Base-by-base conservation (phyloP, 2,329 filamentous ascomycete species). In the Spiromastix sp. region DNA sequence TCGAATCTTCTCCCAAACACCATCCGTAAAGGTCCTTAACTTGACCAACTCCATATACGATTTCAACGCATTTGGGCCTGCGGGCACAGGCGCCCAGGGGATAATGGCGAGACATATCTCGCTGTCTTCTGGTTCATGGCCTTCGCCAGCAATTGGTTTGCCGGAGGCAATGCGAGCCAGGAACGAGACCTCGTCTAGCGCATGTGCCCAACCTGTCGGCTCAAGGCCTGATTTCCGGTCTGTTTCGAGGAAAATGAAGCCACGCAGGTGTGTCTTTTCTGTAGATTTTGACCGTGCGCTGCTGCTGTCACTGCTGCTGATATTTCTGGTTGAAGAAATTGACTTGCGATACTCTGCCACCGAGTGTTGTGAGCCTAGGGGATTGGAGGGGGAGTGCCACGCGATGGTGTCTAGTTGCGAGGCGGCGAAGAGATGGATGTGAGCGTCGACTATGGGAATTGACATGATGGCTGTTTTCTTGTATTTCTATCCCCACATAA, bases 391-490 rank as follows among this genome's bases (percentile, higher is more conserved):
- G 3, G 58, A 70, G 61, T 75, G 74, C 86, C 85, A 94, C 39
- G 73, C 63, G 43, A 93, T 73, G 25, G 73, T 71, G 36, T 69
- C 53, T 34, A 81, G 54, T 49, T 89, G 81, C 35, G 72, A 71
- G 30, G 66, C 59, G 29, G 85, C 82, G 67, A 77, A 94, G 51
- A 95, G 77, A 64, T 95, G 87, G 60, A 95, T 81, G 67, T 95
- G 89, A 25, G 85, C 81, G 66, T 95, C 87, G 59, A 95, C 76
- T 52, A 93, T 79, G 18, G 74, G 56, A 32, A 48, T 50, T 2
- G 48, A 28, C 50, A 54, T 57, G 10, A 27, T 10, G 25, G 9
- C 11, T 2, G 15, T 7, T 18, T 26, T 15, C 3, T 34, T 16
- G 1, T 10, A 8, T 4, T n/a, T 7, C 28, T 25, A 10, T 3